Evolutionary conservation across 116 monocot genomes (phyloP).

Genomic region (Iris pallida): DNA sequence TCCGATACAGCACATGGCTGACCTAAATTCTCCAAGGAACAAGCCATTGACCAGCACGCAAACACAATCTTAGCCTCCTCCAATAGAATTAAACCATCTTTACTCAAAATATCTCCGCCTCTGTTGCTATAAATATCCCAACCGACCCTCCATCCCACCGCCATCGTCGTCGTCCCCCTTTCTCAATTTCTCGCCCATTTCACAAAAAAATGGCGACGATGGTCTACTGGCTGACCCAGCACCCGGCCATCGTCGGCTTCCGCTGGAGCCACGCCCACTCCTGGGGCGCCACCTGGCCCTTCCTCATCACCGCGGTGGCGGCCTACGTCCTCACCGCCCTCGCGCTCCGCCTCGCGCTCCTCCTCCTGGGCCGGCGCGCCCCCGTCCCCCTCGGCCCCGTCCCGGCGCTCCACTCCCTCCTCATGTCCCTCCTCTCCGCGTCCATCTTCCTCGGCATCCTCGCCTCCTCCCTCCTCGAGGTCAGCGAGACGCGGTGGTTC

Average conservation of each 20-base stretch:
- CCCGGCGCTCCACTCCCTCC: conserved; percentile 70
- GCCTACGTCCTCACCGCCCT: conserved; percentile 41
- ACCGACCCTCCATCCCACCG: background rate
- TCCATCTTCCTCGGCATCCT: conserved; percentile 70
- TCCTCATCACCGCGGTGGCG: conserved; percentile 54
- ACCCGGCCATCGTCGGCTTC: conserved; percentile 77
- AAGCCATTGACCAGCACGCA: too few relatives aligned
- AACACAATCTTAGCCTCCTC: too few relatives aligned
- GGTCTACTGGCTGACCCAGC: conserved; percentile 62
- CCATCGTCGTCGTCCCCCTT: background rate
- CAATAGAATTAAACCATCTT: too few relatives aligned
- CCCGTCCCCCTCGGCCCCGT: conserved; percentile 84
- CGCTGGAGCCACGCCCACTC: conserved; percentile 67
- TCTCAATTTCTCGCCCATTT: background rate
- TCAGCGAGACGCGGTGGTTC: conserved; percentile 69
- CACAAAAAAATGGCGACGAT: background rate
- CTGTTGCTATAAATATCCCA: background rate
- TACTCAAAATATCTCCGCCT: too few relatives aligned
- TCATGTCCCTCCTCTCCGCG: conserved; percentile 53
- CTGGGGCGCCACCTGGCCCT: conserved; percentile 81
- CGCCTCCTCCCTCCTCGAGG: conserved; percentile 64
- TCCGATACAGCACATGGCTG: too few relatives aligned
- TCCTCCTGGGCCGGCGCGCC: conserved; percentile 30
- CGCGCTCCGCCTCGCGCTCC: conserved; percentile 37
- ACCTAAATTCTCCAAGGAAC: too few relatives aligned